Conservation (phyloP, 78 protist species). For the Corallochytrium limacisporum region DNA sequence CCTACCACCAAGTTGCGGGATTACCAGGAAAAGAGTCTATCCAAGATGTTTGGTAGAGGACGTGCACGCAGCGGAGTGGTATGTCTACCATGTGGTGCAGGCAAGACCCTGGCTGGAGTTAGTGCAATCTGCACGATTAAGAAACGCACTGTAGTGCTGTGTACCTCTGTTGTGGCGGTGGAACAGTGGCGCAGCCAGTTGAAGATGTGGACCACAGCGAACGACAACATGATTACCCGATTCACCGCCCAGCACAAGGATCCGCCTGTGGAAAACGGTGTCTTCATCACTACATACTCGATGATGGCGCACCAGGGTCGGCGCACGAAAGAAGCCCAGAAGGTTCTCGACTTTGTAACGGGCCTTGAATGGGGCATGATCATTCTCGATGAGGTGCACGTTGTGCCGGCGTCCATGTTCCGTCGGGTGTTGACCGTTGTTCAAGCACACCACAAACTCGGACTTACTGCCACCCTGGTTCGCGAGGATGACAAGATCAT, state of each 20-base stretch:
- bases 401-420: constrained; percentile 66
- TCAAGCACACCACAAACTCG: constrained; percentile 85
- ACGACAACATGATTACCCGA: constrained; percentile 9
- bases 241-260: constrained; percentile 68
- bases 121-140: constrained; percentile 74
- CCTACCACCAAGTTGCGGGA: constrained; percentile 64
- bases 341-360: constrained; percentile 42
- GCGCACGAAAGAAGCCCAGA: constrained; percentile 48
- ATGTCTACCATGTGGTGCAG: constrained; percentile 99
- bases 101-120: constrained; percentile 96
- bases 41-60: constrained; percentile 87
- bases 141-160: constrained; percentile 65
- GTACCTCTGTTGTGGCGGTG: constrained; percentile 73
- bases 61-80: constrained; percentile 96
- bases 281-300: constrained; percentile 82
- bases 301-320: constrained; percentile 72
- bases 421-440: constrained; percentile 44
- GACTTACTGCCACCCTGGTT: constrained; percentile 90
- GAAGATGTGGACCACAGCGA: constrained; percentile 57
- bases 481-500: constrained; percentile 93
- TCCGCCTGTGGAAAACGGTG: not conserved
- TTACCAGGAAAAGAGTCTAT: constrained; percentile 71
- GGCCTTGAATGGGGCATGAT: constrained; percentile 91
- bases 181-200: constrained; percentile 89
- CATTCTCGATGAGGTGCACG: constrained; percentile 92